Evolutionary conservation across 352 stramenopile genomes (phyloP), one percentile per base, ranked within the genome.

Genomic region (Blastocystis sp.): DNA sequence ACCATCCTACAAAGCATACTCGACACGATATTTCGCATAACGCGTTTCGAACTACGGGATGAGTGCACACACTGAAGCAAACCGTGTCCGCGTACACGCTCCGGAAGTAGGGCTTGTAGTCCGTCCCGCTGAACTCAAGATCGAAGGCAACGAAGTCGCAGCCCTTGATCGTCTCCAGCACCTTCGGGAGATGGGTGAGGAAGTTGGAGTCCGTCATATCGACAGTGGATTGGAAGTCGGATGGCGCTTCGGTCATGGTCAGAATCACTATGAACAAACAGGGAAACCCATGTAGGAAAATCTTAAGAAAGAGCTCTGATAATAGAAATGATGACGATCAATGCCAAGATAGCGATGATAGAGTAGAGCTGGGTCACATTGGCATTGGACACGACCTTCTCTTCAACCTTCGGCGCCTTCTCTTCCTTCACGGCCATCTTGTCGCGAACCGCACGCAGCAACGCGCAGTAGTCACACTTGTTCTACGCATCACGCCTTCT

Each of bases 131-230:
- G 41, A 89, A 89, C 26, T 89, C 79, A 51, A 89, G 67, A 89
- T 89, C 79, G 45, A 89, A 89, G 63, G 79, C 79, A 61, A 89
- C 79, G 33, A 89, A 89, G 33, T 89, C 79, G 66, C 60, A 78
- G 12, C 31, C 65, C n/a, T 21, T 35, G 31, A 89, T 89, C 13
- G 12, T 55, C 26, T 89, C 45, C 31, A 66, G 33, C 19, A 89
- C 60, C 9, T 51, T 1, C 10, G 79, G 79, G 21, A 77, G 37
- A 6, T 26, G 9, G 19, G 19, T 66, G 21, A 78, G 39, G 50
- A 89, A 89, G 59, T 89, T 89, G 51, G 16, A 63, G 12, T 62
- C 37, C 10, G 63, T 89, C 9, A 89, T 79, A 33, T 89, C 79
- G 4, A 89, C 62, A 29, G 31, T 10, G 6, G 35, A 26, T 2